Evolutionary conservation across 176 grass and related monocot genomes (phyloP), one percentile per base, ranked within the genome.

Genomic region (Eremochloa ophiuroides): DNA sequence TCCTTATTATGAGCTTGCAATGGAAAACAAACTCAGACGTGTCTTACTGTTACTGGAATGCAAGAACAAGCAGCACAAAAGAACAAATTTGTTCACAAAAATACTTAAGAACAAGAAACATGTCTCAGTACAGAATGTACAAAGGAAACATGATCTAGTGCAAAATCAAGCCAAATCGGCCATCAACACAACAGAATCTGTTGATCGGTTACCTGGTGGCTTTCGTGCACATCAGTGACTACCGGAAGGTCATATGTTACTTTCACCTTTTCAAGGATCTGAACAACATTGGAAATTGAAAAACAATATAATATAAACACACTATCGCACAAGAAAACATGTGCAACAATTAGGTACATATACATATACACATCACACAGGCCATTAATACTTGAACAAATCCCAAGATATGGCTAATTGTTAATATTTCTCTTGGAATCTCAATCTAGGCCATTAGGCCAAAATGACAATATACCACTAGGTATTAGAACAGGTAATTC

Each of bases 181-280:
- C 11, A 39, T 53, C 8, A 23, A 78, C 40, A 47, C 18, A 48
- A 20, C 6, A 46, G 6, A 78, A 64, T 64, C 22, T 50, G 6
- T 8, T 39, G 74, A 65, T 70, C 30, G 62, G 39, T 85, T 87
- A 98, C 95, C 95, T 98, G 95, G 51, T 61, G 84, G 83, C 92
- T 94, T 83, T 98, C 95, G 50, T 98, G 95, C 50, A 98, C 95
- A 46, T 98, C 95, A 80, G 95, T 98, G 78, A 98, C 76, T 55
- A 98, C 41, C 40, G 95, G 92, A 41, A 98, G 86, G 84, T 90
- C 92, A 89, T 98, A 92, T 48, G 86, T 74, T 5, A 56, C 44
- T 85, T 94, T 98, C 71, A 98, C 95, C 75, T 98, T 98, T 84
- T 98, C 92, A 85, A 98, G 86, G 64, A 98, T 93, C 95, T 98